These are phyloP conservation scores for Eutrema japonicum DNA, from an alignment of 345 rosid genomes.

Conservation along the genomic window DNA sequence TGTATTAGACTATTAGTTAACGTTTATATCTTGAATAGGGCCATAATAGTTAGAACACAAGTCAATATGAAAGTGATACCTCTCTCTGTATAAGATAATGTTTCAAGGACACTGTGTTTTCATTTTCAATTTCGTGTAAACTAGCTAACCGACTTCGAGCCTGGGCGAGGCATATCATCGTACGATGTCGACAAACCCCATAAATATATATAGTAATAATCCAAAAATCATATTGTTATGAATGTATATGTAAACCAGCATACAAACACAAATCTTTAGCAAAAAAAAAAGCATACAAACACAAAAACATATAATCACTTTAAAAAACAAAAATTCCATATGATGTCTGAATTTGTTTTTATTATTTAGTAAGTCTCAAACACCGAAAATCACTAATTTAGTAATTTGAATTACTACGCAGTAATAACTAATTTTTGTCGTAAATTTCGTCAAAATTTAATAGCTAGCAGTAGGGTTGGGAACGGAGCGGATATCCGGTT, in stretches of 20 bases:
- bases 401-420: too few species aligned
- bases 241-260: neutral
- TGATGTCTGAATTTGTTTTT: neutral
- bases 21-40: conserved; percentile 25
- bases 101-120: neutral
- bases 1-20: neutral
- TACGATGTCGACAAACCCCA: conserved; percentile 28
- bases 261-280: neutral
- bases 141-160: conserved; percentile 30
- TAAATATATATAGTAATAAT: neutral
- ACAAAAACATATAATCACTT: neutral
- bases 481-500: too few species aligned
- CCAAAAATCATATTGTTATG: neutral
- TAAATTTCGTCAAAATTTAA: neutral
- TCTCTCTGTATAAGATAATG: conserved; percentile 26
- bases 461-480: conserved; percentile 8
- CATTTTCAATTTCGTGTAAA: neutral
- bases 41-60: conserved; percentile 11
- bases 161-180: conserved; percentile 16
- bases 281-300: too few species aligned
- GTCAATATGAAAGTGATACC: conserved; percentile 30
- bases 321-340: too few species aligned
- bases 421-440: neutral
- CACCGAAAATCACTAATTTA: conserved; percentile 5
- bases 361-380: neutral